These are phyloP conservation scores for Dryas drummondii DNA, from an alignment of 306 rosid species.

Conservation along the genomic window DNA sequence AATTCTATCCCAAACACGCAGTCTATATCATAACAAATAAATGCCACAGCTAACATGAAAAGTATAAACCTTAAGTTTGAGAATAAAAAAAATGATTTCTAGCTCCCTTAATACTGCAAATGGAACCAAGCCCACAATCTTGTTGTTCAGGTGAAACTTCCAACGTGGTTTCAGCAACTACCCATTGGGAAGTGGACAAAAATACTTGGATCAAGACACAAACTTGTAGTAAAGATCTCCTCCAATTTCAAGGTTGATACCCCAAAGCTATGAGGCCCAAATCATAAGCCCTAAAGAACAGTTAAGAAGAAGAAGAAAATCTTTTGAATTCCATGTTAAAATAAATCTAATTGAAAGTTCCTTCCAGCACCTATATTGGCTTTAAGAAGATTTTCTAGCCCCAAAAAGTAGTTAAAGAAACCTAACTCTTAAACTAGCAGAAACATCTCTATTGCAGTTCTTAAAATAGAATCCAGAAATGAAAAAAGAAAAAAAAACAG, in stretches of 20 bases:
- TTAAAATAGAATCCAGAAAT: not conserved
- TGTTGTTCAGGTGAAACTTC: not conserved
- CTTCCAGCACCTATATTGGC: no score
- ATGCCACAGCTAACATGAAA: constrained; percentile 1
- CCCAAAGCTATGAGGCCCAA: no score
- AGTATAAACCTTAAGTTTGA: not conserved
- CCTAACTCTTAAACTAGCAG: no score
- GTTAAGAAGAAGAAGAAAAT: no score
- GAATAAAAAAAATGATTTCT: not conserved
- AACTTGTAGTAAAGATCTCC: no score
- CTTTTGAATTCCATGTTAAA: not conserved
- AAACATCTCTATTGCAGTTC: not conserved
- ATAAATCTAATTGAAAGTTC: not conserved
- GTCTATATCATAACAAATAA: not conserved
- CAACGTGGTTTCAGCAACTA: not conserved
- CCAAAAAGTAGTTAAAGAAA: not conserved
- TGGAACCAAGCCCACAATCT: not conserved
- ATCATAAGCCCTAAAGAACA: no score
- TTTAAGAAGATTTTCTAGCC: no score
- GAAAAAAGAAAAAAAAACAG: not conserved
- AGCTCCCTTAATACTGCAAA: not conserved
- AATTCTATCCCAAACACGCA: not conserved
- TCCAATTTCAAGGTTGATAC: no score
- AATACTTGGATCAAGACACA: not conserved
- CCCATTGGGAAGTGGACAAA: not conserved